Base-by-base conservation (phyloP, 768 basidiomycete species). In the Podaxis pistillaris region DNA sequence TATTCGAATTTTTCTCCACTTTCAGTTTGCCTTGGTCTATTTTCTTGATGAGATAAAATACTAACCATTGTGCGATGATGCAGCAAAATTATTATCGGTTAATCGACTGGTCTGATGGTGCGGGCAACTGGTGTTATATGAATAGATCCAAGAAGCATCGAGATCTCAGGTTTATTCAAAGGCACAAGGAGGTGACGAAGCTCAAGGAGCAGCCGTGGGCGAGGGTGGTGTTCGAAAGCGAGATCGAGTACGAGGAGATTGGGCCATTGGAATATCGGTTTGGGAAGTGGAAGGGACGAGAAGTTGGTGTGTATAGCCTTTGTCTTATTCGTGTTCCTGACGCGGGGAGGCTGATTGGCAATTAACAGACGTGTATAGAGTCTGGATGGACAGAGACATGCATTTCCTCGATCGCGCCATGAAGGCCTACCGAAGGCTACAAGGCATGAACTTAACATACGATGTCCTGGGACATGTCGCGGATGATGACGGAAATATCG, bases 401-500 rank as follows among this genome's bases (percentile, higher is more conserved):
- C n/a, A 13, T 4, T 55, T 62, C 44, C 41, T 62, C 3, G 30
- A 62, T 46, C 60, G 60, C 3, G 60, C 52, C 4, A 62, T 62
- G 60, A 62, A 54, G 36, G 60, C 60, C 8, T 62, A 62, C n/a
- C 60, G 60, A 22, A 44, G 53, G 28, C 17, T 62, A 11, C 53
- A 62, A 47, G 60, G 30, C 11, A 55, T 24, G 22, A 47, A 55
- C 28, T 22, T 62, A 33, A 55, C 60, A 5, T 62, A 55, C 19
- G 60, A 62, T 7, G 12, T 62, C 7, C 33, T 62, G 33, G 60
- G 28, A 22, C 60, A 62, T 37, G 52, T 62, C 15, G 19, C 47
- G 11, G 60, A 62, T 22, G 60, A 62, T 24, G 17, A 55, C 3
- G 60, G 44, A 1, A 55, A 54, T 11, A 24, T 62, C 8, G 33